Conservation (phyloP, 2,329 filamentous ascomycete species). For the Niveomyces coronatus region DNA sequence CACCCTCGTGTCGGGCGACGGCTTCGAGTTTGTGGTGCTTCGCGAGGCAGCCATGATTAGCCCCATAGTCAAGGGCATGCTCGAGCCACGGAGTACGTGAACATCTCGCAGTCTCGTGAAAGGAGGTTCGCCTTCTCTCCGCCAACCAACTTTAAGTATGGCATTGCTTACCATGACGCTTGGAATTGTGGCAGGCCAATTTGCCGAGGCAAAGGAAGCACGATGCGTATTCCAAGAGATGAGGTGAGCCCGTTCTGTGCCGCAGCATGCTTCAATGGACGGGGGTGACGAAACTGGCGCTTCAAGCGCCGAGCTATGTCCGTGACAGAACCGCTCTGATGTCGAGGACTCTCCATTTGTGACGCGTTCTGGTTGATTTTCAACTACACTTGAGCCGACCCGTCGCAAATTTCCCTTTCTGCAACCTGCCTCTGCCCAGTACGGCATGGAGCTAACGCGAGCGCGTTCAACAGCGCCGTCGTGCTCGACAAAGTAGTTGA, state of each 20-base stretch:
- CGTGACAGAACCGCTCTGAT: conserved; percentile 33
- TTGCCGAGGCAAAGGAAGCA: conserved; percentile 53
- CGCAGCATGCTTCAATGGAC: conserved; percentile 7
- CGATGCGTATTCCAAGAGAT: conserved; percentile 62
- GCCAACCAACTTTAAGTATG: no score
- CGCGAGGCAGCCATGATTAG: conserved; percentile 61
- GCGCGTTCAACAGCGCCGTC: conserved; percentile 44
- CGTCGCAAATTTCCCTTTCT: conserved; percentile 15
- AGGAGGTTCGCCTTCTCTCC: conserved; percentile 17
- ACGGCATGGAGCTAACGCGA: conserved; percentile 17
- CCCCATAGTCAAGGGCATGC: conserved; percentile 63
- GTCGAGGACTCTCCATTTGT: conserved; percentile 12
- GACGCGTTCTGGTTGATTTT: conserved; percentile 38
- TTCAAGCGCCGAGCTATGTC: conserved; percentile 29
- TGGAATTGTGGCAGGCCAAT: conserved; percentile 41
- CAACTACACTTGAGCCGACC: conserved; percentile 58
- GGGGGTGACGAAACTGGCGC: conserved; percentile 25
- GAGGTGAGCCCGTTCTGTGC: conserved; percentile 43
- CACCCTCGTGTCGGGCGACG: conserved; percentile 66
- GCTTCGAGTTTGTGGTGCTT: conserved; percentile 65
- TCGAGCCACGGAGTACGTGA: conserved; percentile 54
- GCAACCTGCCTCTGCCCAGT: background rate
- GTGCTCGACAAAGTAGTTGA: conserved; percentile 74
- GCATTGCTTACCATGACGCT: conserved; percentile 7
- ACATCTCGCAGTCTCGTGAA: conserved; percentile 10